Evolutionary conservation across 129 eudicot genomes (phyloP).

Genomic region (Pittosporum tobira): DNA sequence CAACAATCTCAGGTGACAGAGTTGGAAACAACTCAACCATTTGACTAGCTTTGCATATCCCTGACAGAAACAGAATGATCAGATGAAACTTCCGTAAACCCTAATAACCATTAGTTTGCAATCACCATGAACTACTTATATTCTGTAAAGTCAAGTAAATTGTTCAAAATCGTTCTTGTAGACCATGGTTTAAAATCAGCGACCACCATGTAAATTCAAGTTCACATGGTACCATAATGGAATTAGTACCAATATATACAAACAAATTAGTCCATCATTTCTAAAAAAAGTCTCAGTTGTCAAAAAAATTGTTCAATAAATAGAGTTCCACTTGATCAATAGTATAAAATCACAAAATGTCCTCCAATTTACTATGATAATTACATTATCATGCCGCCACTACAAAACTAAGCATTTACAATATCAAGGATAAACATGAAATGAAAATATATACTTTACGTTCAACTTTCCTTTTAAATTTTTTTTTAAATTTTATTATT

Average conservation of each 20-base stretch:
- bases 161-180: too few species aligned
- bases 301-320: too few species aligned
- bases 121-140: not conserved
- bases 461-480: too few species aligned
- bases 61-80: conserved; percentile 19
- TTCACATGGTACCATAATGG: not conserved
- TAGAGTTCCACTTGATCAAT: too few species aligned
- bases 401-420: too few species aligned
- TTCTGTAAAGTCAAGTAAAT: not conserved
- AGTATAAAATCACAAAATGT: too few species aligned
- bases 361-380: too few species aligned
- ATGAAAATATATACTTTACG: too few species aligned
- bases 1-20: conserved; percentile 73
- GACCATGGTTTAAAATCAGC: not conserved
- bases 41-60: conserved; percentile 84
- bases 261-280: not conserved
- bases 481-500: too few species aligned
- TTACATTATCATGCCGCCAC: too few species aligned
- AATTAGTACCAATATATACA: not conserved
- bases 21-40: conserved; percentile 69
- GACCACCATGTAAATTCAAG: not conserved
- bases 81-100: not conserved
- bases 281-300: too few species aligned
- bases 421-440: too few species aligned
- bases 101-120: not conserved